Conservation (phyloP, 2,329 filamentous ascomycete species). For the Tolypocladium ophioglossoides region DNA sequence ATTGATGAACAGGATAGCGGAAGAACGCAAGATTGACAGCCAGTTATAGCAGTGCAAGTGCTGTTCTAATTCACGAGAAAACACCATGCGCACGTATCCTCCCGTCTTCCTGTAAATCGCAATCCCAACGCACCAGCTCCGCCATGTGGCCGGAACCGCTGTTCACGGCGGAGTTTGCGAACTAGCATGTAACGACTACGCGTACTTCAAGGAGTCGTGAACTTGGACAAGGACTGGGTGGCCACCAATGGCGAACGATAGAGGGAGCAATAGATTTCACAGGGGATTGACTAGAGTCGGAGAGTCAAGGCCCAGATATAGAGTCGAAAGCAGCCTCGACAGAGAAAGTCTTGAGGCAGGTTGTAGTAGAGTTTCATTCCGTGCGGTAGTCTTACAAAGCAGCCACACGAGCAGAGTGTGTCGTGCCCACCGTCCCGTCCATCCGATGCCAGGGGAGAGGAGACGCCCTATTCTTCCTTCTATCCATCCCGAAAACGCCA, state of each 20-base stretch:
- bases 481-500: neutral
- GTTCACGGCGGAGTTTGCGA: too few species aligned
- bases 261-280: neutral
- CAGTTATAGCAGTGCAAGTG: too few species aligned
- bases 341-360: neutral
- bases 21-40: too few species aligned
- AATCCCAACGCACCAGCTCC: too few species aligned
- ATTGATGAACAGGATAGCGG: too few species aligned
- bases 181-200: too few species aligned
- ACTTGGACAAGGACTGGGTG: too few species aligned
- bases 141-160: too few species aligned
- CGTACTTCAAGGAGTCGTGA: too few species aligned
- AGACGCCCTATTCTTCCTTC: neutral
- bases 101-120: too few species aligned
- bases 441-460: neutral
- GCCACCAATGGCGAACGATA: neutral
- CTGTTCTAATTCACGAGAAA: too few species aligned
- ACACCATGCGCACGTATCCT: too few species aligned
- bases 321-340: neutral
- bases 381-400: neutral
- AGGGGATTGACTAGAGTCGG: neutral
- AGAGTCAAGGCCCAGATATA: neutral
- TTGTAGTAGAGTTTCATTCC: neutral
- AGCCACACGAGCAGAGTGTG: neutral
- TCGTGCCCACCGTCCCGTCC: neutral